These are phyloP conservation scores for Botrytis galanthina DNA, from an alignment of 2,329 filamentous ascomycete species.

Conservation along the genomic window DNA sequence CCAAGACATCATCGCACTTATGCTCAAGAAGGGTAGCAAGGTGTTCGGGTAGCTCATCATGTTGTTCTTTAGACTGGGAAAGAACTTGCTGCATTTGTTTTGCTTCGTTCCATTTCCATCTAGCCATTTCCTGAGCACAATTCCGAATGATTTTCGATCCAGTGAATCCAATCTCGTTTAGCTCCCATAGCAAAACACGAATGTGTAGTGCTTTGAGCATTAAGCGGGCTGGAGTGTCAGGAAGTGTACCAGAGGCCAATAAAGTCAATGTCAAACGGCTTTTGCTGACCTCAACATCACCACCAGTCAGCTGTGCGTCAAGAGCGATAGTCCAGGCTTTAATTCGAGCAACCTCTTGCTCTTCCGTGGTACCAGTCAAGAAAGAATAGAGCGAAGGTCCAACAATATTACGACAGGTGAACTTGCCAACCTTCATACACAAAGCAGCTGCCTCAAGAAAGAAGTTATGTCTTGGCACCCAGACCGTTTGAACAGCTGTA, in stretches of 20 bases:
- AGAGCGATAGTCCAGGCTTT: slow-evolving; percentile 93
- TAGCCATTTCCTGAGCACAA: slow-evolving; percentile 70
- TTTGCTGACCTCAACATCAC: slow-evolving; percentile 85
- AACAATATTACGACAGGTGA: slow-evolving; percentile 74
- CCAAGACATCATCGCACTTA: slow-evolving; percentile 79
- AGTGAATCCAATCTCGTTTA: slow-evolving; percentile 63
- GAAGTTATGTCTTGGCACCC: slow-evolving; percentile 85
- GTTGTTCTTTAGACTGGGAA: slow-evolving; percentile 45
- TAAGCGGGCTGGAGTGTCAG: slow-evolving; percentile 74
- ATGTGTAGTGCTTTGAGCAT: slow-evolving; percentile 94
- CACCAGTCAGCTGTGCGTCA: slow-evolving; percentile 87
- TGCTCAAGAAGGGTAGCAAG: slow-evolving; percentile 72
- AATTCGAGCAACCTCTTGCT: slow-evolving; percentile 80
- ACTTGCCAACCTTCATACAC: slow-evolving; percentile 75
- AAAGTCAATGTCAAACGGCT: slow-evolving; percentile 82
- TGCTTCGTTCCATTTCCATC: slow-evolving; percentile 78
- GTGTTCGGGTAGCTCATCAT: slow-evolving; percentile 69
- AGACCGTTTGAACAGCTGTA: slow-evolving; percentile 87
- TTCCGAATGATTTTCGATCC: slow-evolving; percentile 63
- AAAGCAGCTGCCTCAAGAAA: slow-evolving; percentile 81
- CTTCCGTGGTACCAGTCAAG: slow-evolving; percentile 75
- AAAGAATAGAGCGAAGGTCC: slow-evolving; percentile 75
- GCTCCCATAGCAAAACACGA: slow-evolving; percentile 81
- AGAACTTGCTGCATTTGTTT: slow-evolving; percentile 58
- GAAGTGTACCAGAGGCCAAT: slow-evolving; percentile 82